Base-by-base conservation (phyloP, 2,329 filamentous ascomycete genomes). In the Ophiosphaerella herpotricha region DNA sequence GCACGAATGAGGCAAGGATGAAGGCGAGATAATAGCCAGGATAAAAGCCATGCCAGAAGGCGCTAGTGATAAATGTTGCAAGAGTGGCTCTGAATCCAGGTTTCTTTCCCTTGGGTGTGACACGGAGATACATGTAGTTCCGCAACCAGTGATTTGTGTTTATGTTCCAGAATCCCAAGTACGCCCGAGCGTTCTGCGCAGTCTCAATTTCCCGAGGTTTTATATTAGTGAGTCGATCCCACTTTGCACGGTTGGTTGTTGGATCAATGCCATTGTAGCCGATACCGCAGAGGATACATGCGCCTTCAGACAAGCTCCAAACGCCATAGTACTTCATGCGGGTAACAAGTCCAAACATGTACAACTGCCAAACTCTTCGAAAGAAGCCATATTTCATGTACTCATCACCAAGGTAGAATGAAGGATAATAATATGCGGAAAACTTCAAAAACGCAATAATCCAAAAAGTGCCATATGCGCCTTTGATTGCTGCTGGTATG, bases 21-120 rank as follows among this genome's bases (percentile, higher is more conserved):
- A 99, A 99, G 5, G 88, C 83, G 53, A 99, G 76, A 73, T 97
- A 97, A 74, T 99, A 99, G 5, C 94, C 94, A 0, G 94, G 93
- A 61, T 96, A 95, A 75, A 99, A 99, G 26, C 94, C 94, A 68
- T 99, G 94, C 94, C 94, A 99, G 61, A 97, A 87, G 3, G 94
- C 93, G 67, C 91, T 96, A 16, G 94, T 97, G 6, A 86, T 84
- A 71, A 99, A 99, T 0, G 94, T 99, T 31, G 91, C 91, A 78
- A 99, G 78, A 66, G 89, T 97, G 43, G 94, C 94, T 51, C 92
- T 83, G 78, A 99, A 99, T 1, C 94, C 94, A 8, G 94, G 94
- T 74, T 97, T 99, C 80, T 91, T 94, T 46, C 94, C 94, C 62
- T 89, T 89, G 0, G 94, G 94, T 0, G 94, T 99, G 3, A 99